Conservation (phyloP, 2,329 filamentous ascomycete genomes). For the Dactylellina sp. region DNA sequence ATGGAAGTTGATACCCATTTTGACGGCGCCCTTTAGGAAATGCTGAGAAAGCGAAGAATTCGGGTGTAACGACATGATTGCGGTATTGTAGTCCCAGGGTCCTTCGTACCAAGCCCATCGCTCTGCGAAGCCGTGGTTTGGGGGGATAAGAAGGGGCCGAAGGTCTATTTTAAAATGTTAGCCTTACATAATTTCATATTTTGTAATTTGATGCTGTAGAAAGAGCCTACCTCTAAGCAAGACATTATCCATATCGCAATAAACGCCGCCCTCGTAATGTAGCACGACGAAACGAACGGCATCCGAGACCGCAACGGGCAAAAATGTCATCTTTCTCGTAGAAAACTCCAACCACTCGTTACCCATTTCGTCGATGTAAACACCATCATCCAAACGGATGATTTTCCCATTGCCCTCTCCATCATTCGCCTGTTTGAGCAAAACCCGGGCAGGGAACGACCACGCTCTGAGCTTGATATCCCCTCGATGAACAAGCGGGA, state of each 20-base stretch:
- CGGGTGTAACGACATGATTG: conserved; percentile 70
- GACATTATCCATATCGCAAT: conserved; percentile 71
- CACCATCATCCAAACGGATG: conserved; percentile 67
- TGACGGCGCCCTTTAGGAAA: conserved; percentile 69
- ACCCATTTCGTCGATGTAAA: conserved; percentile 67
- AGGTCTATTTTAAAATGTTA: conserved; percentile 64
- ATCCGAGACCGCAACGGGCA: conserved; percentile 71
- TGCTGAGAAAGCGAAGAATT: conserved; percentile 70
- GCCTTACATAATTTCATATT: conserved; percentile 4
- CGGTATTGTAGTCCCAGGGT: conserved; percentile 71
- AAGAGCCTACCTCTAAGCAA: conserved; percentile 64
- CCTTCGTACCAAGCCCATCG: conserved; percentile 69
- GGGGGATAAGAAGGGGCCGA: conserved; percentile 68
- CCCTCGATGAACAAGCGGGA: conserved; percentile 69
- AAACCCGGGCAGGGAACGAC: conserved; percentile 69
- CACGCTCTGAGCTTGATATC: conserved; percentile 69
- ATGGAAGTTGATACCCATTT: conserved; percentile 72
- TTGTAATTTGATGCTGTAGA: background rate
- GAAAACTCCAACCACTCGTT: conserved; percentile 70
- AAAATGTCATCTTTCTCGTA: conserved; percentile 70
- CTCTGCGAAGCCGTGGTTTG: conserved; percentile 69
- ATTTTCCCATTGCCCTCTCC: conserved; percentile 68
- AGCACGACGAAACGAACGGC: conserved; percentile 70
- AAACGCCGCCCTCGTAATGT: conserved; percentile 69
- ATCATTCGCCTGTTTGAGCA: conserved; percentile 68